Evolutionary conservation across 2,329 filamentous ascomycete genomes (phyloP).

Genomic region (Hirsutella thompsonii): DNA sequence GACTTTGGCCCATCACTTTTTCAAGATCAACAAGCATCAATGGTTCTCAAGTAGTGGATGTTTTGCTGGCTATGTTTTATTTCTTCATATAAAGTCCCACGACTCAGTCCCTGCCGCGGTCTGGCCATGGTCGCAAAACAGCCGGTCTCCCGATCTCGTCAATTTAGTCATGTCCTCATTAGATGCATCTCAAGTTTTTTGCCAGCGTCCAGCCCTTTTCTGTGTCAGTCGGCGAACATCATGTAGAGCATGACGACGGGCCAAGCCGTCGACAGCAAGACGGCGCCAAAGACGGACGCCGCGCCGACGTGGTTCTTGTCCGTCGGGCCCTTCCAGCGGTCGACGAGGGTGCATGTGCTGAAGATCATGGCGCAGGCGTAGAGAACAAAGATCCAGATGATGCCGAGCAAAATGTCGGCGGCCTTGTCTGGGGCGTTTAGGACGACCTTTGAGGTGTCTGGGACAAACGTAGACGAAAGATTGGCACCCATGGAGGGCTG

Average conservation of each 20-base stretch:
- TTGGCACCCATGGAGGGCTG: constrained; percentile 24
- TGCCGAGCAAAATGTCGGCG: constrained; percentile 18
- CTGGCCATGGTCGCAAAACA: too few relatives aligned
- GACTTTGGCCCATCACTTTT: too few relatives aligned
- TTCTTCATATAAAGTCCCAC: too few relatives aligned
- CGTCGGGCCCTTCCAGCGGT: constrained; percentile 27
- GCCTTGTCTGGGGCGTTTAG: constrained; percentile 17
- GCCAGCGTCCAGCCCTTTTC: background rate
- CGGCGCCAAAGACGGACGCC: constrained; percentile 16
- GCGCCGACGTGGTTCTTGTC: constrained; percentile 17
- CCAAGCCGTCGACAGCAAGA: constrained; percentile 21
- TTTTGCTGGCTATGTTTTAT: too few relatives aligned
- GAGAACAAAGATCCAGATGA: constrained; percentile 20
- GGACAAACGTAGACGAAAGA: constrained; percentile 23
- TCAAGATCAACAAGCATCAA: too few relatives aligned
- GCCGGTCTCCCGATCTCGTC: background rate
- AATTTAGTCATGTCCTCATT: background rate
- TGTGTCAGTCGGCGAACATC: constrained; percentile 8
- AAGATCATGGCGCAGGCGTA: constrained; percentile 28
- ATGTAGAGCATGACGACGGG: constrained; percentile 23
- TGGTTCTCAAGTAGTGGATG: too few relatives aligned
- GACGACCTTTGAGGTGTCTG: constrained; percentile 22
- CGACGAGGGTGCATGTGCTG: constrained; percentile 25
- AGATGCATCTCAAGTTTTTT: background rate
- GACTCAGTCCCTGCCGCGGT: too few relatives aligned